Evolutionary conservation across 352 stramenopile genomes (phyloP), one percentile per base, ranked within the genome.

Genomic region (Pythium myriotylum): DNA sequence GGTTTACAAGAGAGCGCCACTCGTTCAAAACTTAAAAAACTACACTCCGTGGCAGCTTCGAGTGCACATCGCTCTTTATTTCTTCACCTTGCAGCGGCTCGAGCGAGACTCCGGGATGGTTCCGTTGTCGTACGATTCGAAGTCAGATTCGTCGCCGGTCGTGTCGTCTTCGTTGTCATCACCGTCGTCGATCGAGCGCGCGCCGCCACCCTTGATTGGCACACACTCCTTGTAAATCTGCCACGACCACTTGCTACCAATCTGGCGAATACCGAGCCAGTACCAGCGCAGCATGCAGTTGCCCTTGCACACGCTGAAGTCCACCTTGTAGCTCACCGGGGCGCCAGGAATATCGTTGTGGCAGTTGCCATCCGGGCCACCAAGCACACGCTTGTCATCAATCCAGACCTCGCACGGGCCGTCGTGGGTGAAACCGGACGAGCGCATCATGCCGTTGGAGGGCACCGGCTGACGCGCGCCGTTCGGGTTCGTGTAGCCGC

Each of bases 201-300:
- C 5, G 29, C 29, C 29, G 29, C 5, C 29, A 35, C 19, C 46
- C 23, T 22, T 35, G 27, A 65, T 39, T 9, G 54, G 65, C 26
- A 86, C 63, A 26, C 77, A 84, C 2, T 70, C 70, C 72, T 86
- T 84, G 67, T 86, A 86, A 10, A 86, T 52, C 62, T 86, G 74
- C 76, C 76, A 86, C 60, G 74, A 86, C 59, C 77, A 81, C 50
- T 55, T 68, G 33, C 45, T 68, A 37, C 45, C 59, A 37, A 76
- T 76, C 0, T 50, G 59, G n/a, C 59, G 59, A 42, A 65, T 56
- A 14, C 42, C 65, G 6, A 73, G 41, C 65, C 65, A 73, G 65
- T 69, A 73, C 42, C 56, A 68, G 8, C 45, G 43, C 6, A 73
- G 59, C 57, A 68, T 62, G 32, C 65, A 73, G 16, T 53, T 58